Evolutionary conservation across 495 filamentous ascomycete genomes (phyloP).

Genomic region (Penicillium samsonianum): DNA sequence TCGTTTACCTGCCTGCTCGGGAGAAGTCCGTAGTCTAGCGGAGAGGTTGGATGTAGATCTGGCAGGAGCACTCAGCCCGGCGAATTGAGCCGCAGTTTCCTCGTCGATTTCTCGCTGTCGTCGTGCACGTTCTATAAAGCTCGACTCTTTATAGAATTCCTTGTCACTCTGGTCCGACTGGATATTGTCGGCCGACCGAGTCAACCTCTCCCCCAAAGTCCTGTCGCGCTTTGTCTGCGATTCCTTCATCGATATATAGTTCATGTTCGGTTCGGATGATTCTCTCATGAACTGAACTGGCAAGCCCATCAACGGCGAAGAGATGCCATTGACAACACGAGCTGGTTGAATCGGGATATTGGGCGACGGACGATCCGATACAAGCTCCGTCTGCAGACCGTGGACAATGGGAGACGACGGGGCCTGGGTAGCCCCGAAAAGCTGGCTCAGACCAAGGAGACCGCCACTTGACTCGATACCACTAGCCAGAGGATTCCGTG

Average conservation of each 20-base stretch:
- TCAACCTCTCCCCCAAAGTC: constrained; percentile 39
- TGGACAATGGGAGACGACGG: constrained; percentile 52
- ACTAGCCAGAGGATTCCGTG: constrained; percentile 48
- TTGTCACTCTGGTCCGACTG: constrained; percentile 44
- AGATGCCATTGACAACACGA: constrained; percentile 38
- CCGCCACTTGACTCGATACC: constrained; percentile 45
- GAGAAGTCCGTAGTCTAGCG: constrained; percentile 9
- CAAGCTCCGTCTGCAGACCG: constrained; percentile 37
- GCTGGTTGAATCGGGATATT: constrained; percentile 48
- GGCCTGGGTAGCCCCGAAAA: constrained; percentile 55
- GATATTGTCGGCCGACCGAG: constrained; percentile 41
- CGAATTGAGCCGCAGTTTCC: constrained; percentile 43
- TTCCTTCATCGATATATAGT: constrained; percentile 54
- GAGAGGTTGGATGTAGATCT: constrained; percentile 18
- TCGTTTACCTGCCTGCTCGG: neutral
- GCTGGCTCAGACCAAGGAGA: constrained; percentile 51
- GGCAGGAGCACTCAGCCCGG: constrained; percentile 40
- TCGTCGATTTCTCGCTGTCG: constrained; percentile 40
- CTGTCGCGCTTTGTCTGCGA: constrained; percentile 46
- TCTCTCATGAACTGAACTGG: constrained; percentile 39
- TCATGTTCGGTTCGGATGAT: constrained; percentile 48
- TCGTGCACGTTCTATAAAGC: constrained; percentile 42
- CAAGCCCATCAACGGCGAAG: constrained; percentile 43
- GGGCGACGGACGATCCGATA: constrained; percentile 55
- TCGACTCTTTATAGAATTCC: constrained; percentile 49